Percentiles rank a stretch among this genome's conserved stretches.
These are phyloP conservation scores for Sugiyamaella xylanicola DNA, from an alignment of 1,139 yeast genomes.

Conservation along the genomic window DNA sequence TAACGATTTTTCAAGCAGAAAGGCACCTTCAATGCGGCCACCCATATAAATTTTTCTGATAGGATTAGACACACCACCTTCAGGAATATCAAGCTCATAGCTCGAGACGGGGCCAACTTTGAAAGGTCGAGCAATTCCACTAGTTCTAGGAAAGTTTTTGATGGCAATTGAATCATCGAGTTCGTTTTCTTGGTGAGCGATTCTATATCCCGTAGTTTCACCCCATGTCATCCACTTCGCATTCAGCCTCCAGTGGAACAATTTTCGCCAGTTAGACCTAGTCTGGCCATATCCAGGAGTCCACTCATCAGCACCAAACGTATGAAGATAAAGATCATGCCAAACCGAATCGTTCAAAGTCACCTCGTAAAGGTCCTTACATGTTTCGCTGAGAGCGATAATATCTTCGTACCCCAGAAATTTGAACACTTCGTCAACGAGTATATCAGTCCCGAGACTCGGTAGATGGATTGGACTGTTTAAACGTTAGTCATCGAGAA, in stretches of 20 bases:
- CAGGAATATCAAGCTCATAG: background rate
- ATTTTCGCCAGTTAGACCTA: constrained; percentile 51
- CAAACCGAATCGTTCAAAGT: constrained; percentile 36
- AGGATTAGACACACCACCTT: constrained; percentile 6
- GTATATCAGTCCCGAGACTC: constrained; percentile 36
- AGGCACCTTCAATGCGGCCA: constrained; percentile 2
- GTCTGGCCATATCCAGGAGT: constrained; percentile 6
- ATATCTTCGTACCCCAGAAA: constrained; percentile 33
- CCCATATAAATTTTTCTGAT: constrained; percentile 7
- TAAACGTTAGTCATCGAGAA: background rate
- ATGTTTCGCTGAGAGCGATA: constrained; percentile 29
- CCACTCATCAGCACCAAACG: constrained; percentile 30
- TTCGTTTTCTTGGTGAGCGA: constrained; percentile 25
- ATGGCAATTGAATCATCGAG: constrained; percentile 9
- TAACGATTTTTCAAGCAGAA: background rate
- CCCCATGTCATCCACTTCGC: constrained; percentile 69
- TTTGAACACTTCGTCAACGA: constrained; percentile 38
- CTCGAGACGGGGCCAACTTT: background rate
- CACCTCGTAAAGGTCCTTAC: constrained; percentile 26
- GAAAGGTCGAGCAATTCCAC: constrained; percentile 6
- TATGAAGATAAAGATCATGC: constrained; percentile 36
- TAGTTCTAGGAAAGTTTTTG: constrained; percentile 11
- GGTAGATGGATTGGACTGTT: constrained; percentile 7
- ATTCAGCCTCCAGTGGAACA: constrained; percentile 50
- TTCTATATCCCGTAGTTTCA: constrained; percentile 19